Evolutionary conservation across 345 rosid genomes (phyloP), one percentile per base, ranked within the genome.

Genomic region (Eucalyptus paniculata): DNA sequence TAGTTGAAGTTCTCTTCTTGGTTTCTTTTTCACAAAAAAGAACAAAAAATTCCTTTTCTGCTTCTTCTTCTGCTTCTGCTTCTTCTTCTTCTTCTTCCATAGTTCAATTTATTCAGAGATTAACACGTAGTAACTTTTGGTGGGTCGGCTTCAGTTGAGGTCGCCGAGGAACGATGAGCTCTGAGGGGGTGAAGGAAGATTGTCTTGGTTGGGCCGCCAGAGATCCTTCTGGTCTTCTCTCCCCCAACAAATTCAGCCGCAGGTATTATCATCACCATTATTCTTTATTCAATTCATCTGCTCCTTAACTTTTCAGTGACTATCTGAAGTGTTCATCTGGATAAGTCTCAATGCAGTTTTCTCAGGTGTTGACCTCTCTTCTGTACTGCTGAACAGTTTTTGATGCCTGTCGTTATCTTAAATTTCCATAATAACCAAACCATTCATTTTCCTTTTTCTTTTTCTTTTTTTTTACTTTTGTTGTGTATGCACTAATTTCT

Each of bases 181-280:
- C 93, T 5, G 92, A 93, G 67, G 77, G 69, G 88, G 88, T 37
- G 7, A 89, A 60, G 11, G 89, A 93, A 67, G 87, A 95, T 88
- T 95, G 97, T 89, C 89, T 94, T 85, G 96, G 92, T 2, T 96
- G 97, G 98, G 98, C 98, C 53, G 97, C 98, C 32, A 91, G 90
- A 90, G 97, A 95, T 91, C 90, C 97, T 62, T 94, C 97, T 81
- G 97, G 98, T 88, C 88, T 92, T 92, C 92, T 95, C 49, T 95
- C 97, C 24, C 98, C 97, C 15, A 92, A 94, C 91, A 91, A 90
- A 32, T 94, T 96, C 93, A 94, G 89, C 88, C 97, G 97, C 92
- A 95, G 98, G 97, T 96, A 60, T 87, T 53, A 54, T 42, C 82
- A n/a, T 37, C 53, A 4, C 44, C 16, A 62, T 44, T 24, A 24